Percentiles rank a stretch among this genome's conserved stretches.
phyloP scores from a whole-genome alignment of 1,139 yeast genomes.

The Saccharomycopsis crataegensis region DNA sequence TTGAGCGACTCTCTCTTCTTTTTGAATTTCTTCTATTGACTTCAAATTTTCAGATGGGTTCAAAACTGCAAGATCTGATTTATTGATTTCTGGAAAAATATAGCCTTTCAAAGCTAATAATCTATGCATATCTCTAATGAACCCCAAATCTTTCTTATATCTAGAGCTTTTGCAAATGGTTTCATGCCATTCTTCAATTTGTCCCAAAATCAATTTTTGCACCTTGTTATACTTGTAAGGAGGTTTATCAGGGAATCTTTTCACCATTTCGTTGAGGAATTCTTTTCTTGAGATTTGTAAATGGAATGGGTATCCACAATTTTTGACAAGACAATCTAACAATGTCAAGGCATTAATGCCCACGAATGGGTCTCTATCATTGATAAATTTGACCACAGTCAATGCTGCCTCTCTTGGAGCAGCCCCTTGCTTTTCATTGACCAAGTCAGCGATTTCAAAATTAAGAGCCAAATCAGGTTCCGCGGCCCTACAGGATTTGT shows the following conservation, averaged over 20 bases:
- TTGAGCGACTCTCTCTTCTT: slow-evolving; percentile 88
- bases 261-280: slow-evolving; percentile 85
- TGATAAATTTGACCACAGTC: slow-evolving; percentile 78
- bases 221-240: slow-evolving; percentile 78
- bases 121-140: slow-evolving; percentile 93
- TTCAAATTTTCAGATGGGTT: slow-evolving; percentile 87
- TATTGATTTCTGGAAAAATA: slow-evolving; percentile 82
- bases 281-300: slow-evolving; percentile 92
- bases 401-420: slow-evolving; percentile 91
- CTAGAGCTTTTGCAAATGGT: slow-evolving; percentile 87
- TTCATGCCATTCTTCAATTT: slow-evolving; percentile 96
- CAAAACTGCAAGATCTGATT: slow-evolving; percentile 88
- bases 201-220: slow-evolving; percentile 78
- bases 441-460: slow-evolving; percentile 86
- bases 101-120: slow-evolving; percentile 82
- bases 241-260: slow-evolving; percentile 91
- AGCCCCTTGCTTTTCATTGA: slow-evolving; percentile 87
- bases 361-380: slow-evolving; percentile 79
- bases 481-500: slow-evolving; percentile 85
- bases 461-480: slow-evolving; percentile 89
- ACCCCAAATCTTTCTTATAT: slow-evolving; percentile 86
- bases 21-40: slow-evolving; percentile 82
- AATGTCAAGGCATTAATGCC: slow-evolving; percentile 47
- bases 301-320: slow-evolving; percentile 97
- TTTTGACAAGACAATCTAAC: slow-evolving; percentile 87